phyloP scores from a whole-genome alignment of 1,284 basidiomycete species.

The Polyporus tsugae region DNA sequence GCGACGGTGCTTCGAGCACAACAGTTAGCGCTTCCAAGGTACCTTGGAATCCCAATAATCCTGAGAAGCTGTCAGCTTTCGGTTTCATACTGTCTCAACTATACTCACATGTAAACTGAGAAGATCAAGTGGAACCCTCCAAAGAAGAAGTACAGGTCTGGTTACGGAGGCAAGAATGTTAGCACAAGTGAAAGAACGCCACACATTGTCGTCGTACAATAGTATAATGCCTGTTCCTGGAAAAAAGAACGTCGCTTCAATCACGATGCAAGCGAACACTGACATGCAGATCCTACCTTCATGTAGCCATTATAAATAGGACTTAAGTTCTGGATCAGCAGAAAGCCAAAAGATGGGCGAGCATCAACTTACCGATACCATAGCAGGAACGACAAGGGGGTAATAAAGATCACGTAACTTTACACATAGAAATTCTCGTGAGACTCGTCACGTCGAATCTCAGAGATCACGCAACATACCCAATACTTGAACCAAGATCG shows the following conservation, averaged over 20 bases:
- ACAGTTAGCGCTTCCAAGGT: conserved; percentile 29
- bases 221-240: conserved; percentile 87
- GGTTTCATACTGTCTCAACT: conserved; percentile 21
- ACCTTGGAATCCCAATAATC: conserved; percentile 88
- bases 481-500: conserved; percentile 83
- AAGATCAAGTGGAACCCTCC: conserved; percentile 92
- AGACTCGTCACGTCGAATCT: neutral
- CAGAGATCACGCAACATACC: conserved; percentile 55
- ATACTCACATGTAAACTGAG: conserved; percentile 83
- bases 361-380: conserved; percentile 80
- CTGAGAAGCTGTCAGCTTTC: conserved; percentile 51
- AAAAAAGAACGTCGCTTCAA: conserved; percentile 16
- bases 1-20: conserved; percentile 7
- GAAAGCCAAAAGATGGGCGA: conserved; percentile 15
- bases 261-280: conserved; percentile 18
- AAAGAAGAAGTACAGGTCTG: conserved; percentile 96
- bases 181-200: neutral
- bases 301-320: conserved; percentile 98
- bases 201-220: conserved; percentile 61
- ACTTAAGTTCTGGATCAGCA: conserved; percentile 48
- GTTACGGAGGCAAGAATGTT: conserved; percentile 1
- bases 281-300: conserved; percentile 68
- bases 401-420: conserved; percentile 88
- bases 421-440: neutral
- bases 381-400: conserved; percentile 83